Percentiles rank a stretch among this genome's conserved stretches.
Evolutionary conservation across 2,329 filamentous ascomycete species (phyloP).

Genomic region (Ascochyta lentis): DNA sequence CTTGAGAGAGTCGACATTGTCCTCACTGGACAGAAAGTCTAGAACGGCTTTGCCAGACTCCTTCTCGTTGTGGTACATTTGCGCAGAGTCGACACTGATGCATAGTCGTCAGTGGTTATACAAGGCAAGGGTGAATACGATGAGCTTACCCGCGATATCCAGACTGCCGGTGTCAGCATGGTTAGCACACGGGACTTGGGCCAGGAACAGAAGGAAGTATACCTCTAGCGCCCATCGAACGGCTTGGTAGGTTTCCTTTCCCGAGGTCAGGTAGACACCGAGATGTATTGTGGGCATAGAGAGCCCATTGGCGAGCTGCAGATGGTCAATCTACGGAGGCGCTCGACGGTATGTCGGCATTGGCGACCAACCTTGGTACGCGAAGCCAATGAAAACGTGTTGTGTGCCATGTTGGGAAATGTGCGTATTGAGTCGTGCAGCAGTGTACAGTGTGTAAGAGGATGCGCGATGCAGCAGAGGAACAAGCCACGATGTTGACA

Average conservation of each 20-base stretch:
- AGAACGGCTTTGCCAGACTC: slow-evolving; percentile 71
- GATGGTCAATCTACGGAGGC: slow-evolving; percentile 25
- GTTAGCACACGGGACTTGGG: slow-evolving; percentile 8
- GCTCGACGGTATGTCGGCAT: background rate
- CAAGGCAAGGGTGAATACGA: slow-evolving; percentile 18
- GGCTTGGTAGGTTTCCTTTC: slow-evolving; percentile 64
- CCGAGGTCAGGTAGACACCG: slow-evolving; percentile 74
- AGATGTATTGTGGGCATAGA: slow-evolving; percentile 75
- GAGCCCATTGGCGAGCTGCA: slow-evolving; percentile 63
- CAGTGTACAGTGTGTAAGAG: background rate
- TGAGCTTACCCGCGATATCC: slow-evolving; percentile 54
- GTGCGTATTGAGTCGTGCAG: slow-evolving; percentile 19
- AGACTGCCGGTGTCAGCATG: slow-evolving; percentile 43
- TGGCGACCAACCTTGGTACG: slow-evolving; percentile 48
- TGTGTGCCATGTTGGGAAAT: slow-evolving; percentile 38
- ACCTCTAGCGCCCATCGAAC: slow-evolving; percentile 65
- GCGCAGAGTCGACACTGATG: slow-evolving; percentile 62
- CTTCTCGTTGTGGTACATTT: slow-evolving; percentile 73
- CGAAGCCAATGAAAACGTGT: slow-evolving; percentile 52
- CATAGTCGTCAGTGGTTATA: slow-evolving; percentile 30
- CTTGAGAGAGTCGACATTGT: slow-evolving; percentile 60
- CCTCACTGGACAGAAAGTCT: slow-evolving; percentile 58
- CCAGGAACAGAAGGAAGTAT: slow-evolving; percentile 38
- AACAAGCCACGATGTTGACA: slow-evolving; percentile 19
- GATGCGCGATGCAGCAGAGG: slow-evolving; percentile 35